Base-by-base conservation (phyloP, 106 monocot genomes). In the Phalaenopsis aphrodite region DNA sequence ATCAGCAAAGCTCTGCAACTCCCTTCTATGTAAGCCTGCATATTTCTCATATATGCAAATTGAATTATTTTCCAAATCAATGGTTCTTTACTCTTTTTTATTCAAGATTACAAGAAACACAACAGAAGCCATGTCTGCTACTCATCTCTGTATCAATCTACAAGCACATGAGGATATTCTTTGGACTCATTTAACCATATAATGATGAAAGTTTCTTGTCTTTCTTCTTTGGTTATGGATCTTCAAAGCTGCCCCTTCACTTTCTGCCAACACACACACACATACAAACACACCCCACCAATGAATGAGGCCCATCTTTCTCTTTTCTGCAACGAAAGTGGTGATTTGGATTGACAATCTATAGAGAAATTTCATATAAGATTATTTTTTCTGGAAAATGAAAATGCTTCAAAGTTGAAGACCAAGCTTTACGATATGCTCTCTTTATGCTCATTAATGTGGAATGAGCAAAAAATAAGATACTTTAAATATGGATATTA, bases 21-120 rank as follows among this genome's bases (percentile, higher is more conserved):
- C 78, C 98, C 98, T 78, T 86, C 94, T 45, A 61, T 91, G 94
- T 99, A 91, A 93, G 95, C 79, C 7, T 74, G 41, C 74, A 18
- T 45, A 18, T 42, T 43, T 74, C 43, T 74, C 19, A 45, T 19
- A 74, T 45, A 11, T 45, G 21, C 45, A 42, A 41, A 71, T 39
- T 42, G 43, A 8, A 45, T 2, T 74, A 74, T 42, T 39, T 39
- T 69, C 39, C 38, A 37, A 37, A 69, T 39, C 69, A 14, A 69
- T 69, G 16, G 4, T n/a, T 45, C 19, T 74, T 18, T 74, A 45
- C 43, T 2, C 30, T 74, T 18, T 74, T 1, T 74, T 45, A 74
- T 36, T 69, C 14, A n/a, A 38, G 7, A 45, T 5, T 74, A n/a
- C n/a, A 74, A 74, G 74, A 42, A 41, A 30, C 30, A 43, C n/a